Conservation (phyloP, 139 green algal genomes). For the Chlorella sp. region DNA sequence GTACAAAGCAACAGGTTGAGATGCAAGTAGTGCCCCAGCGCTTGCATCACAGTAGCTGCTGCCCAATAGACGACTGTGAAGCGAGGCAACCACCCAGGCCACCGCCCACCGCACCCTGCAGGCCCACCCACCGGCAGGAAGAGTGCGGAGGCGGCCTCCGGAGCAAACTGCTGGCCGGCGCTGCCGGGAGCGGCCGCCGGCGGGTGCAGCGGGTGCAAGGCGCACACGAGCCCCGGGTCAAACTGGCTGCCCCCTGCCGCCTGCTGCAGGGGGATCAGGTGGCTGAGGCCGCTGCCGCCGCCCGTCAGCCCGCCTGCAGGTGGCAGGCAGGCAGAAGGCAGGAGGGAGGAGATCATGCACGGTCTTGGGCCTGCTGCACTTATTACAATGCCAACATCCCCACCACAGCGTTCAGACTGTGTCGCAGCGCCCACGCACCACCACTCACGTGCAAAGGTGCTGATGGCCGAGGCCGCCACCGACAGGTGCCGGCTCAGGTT, state of each 20-base stretch:
- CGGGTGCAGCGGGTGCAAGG: slow-evolving; percentile 13
- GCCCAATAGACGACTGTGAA: too few relatives aligned
- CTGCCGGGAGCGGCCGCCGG: not conserved
- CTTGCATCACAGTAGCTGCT: not conserved
- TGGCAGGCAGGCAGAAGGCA: not conserved
- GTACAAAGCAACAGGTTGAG: too few relatives aligned
- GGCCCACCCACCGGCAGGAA: slow-evolving; percentile 1
- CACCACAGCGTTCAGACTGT: not conserved
- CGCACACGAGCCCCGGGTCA: slow-evolving; percentile 11
- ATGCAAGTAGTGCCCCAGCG: not conserved
- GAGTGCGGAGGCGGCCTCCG: not conserved
- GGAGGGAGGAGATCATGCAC: not conserved
- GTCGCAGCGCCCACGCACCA: not conserved
- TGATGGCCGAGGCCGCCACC: slow-evolving; percentile 34
- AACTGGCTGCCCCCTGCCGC: not conserved
- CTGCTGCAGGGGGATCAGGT: slow-evolving; percentile 39
- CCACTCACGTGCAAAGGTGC: slow-evolving; percentile 33
- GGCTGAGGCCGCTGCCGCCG: slow-evolving; percentile 24
- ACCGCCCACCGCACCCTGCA: not conserved
- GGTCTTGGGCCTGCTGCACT: not conserved
- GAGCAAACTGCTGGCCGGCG: not conserved
- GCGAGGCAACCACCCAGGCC: not conserved
- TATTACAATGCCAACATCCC: not conserved
- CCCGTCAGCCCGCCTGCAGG: slow-evolving; percentile 37
- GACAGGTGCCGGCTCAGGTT: slow-evolving; percentile 34